Conservation (phyloP, 805 yeast species). For the Ascoidea asiatica region DNA sequence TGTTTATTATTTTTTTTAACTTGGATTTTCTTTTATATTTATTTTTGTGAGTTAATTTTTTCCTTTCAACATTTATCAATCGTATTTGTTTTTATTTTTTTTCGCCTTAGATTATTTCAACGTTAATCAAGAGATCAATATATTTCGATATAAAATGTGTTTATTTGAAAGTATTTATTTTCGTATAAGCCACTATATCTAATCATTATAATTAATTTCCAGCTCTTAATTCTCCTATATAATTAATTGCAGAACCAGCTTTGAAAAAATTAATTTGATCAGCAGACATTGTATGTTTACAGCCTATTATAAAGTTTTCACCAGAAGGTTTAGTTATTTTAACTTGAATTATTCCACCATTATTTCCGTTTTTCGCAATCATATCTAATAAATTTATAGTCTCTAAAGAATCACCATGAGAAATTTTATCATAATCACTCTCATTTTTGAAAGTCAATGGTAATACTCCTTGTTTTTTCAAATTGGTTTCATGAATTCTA, state of each 20-base stretch:
- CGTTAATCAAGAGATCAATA: too few relatives aligned
- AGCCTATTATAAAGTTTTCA: constrained; percentile 48
- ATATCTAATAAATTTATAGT: constrained; percentile 65
- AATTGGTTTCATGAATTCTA: constrained; percentile 97
- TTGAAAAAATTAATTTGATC: constrained; percentile 94
- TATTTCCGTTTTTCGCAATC: constrained; percentile 71
- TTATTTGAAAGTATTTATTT: too few relatives aligned
- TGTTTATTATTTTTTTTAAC: too few relatives aligned
- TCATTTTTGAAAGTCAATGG: constrained; percentile 89
- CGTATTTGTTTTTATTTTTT: too few relatives aligned
- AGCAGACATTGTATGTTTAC: constrained; percentile 92
- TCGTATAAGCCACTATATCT: too few relatives aligned
- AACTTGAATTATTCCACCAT: constrained; percentile 69
- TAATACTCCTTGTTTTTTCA: constrained; percentile 98
- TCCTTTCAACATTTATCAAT: too few relatives aligned
- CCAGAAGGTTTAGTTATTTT: constrained; percentile 70
- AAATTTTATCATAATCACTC: constrained; percentile 70
- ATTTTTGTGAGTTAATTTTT: too few relatives aligned
- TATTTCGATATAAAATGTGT: too few relatives aligned
- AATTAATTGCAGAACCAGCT: constrained; percentile 95
- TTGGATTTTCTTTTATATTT: too few relatives aligned
- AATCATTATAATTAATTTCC: too few relatives aligned
- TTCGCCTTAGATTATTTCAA: too few relatives aligned
- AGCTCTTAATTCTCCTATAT: constrained; percentile 61
- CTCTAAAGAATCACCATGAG: constrained; percentile 65